These are phyloP conservation scores for Galerina marginata DNA, from an alignment of 768 basidiomycete species.

Conservation along the genomic window DNA sequence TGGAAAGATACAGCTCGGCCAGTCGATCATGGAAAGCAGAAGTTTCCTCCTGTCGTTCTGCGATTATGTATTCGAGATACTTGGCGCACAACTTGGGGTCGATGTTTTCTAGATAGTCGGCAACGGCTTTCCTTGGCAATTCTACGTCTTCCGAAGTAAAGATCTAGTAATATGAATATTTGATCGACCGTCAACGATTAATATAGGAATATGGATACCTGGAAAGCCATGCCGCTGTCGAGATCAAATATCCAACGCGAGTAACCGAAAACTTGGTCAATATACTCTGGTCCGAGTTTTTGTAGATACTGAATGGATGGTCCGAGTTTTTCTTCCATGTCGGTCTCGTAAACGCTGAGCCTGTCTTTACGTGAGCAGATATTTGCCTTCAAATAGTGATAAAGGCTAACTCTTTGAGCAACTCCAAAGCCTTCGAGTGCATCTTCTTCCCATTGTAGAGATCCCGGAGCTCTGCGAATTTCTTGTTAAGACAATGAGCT, in stretches of 20 bases:
- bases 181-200: background rate
- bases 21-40: constrained; percentile 85
- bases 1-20: constrained; percentile 82
- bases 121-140: constrained; percentile 77
- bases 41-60: constrained; percentile 70
- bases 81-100: constrained; percentile 71
- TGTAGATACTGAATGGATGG: constrained; percentile 92
- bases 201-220: constrained; percentile 47
- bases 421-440: constrained; percentile 85
- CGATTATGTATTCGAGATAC: constrained; percentile 87
- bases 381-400: background rate
- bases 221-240: constrained; percentile 74
- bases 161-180: constrained; percentile 55
- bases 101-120: constrained; percentile 77
- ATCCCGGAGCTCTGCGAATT: constrained; percentile 89
- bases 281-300: constrained; percentile 83
- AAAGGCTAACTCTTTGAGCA: constrained; percentile 79
- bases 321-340: constrained; percentile 76
- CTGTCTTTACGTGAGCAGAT: constrained; percentile 42
- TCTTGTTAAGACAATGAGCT: constrained; percentile 51
- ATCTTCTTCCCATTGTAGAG: constrained; percentile 95
- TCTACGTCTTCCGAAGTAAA: constrained; percentile 96
- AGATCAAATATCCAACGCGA: constrained; percentile 86
- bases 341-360: constrained; percentile 77
- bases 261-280: constrained; percentile 81